Evolutionary conservation across 768 basidiomycete genomes (phyloP), one percentile per base, ranked within the genome.

Genomic region (Tylopilus balloui): DNA sequence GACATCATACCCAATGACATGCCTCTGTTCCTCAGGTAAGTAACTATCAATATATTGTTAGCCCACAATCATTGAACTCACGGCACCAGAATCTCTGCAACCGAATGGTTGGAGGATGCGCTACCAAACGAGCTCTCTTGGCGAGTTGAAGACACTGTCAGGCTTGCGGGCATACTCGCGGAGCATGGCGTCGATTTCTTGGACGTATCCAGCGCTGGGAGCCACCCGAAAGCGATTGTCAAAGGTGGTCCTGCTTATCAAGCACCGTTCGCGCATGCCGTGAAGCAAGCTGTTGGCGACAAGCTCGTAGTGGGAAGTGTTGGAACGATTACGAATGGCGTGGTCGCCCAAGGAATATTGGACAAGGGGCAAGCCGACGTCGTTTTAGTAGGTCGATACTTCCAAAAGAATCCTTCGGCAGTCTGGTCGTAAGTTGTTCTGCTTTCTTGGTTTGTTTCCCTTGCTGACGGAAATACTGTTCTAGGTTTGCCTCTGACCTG

Each of bases 121-220:
- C 65, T 77, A 2, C 78, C 81, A 0, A 68, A 83, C 49, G 79
- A 84, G 52, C 75, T 76, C 11, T 79, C 78, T 6, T 88, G 89
- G 88, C 75, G 77, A 14, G 53, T 77, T 1, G 79, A 85, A 61
- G 88, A 91, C 60, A 86, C 83, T 2, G 78, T 78, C 20, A 69
- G 74, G 27, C 69, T 90, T 20, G 78, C 81, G 2, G 68, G 72
- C 15, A 75, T 82, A 53, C 74, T 91, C 15, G 72, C 72, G 15
- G 74, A 78, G 13, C 75, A 80, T 37, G 87, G 87, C 6, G 77
- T 91, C 44, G 90, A 91, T 64, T 70, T 92, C 29, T 67, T 92
- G 39, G 89, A 92, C 55, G 77, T 87, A 29, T 84, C 82, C 4
- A 74, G 75, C 0, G 87, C 81, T 3, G 90, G 88, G 1, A 78